Base-by-base conservation (phyloP, 495 filamentous ascomycete species). In the Stereocaulon alpinum region DNA sequence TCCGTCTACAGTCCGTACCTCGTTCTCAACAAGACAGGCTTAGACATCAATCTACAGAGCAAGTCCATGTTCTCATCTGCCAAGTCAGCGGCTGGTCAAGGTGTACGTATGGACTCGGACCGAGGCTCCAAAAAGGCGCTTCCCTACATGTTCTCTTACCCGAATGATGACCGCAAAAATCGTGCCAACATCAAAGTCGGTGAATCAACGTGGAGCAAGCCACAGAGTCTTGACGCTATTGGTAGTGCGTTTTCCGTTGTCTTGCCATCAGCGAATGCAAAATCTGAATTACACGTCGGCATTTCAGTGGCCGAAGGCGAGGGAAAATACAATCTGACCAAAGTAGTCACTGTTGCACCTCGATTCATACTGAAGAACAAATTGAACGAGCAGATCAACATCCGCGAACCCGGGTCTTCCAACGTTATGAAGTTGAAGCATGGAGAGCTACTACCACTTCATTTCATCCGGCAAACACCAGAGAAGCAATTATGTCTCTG, bases 161-260 rank as follows among this genome's bases (percentile, higher is more conserved):
- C 80, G 17, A 86, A 76, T 15, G 87, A 96, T 63, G 93, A 97
- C 63, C 84, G 85, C 62, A 86, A 86, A 63, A 97, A 97, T 69
- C 86, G 93, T 47, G 91, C 88, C 17, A 77, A 91, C 22, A 68
- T 98, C 49, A 95, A 86, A 72, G 80, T 95, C 48, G 88, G 86
- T 32, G 87, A 95, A 42, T 96, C 93, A 6, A 78, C 81, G 27
- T 97, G 93, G 94, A 96, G 92, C 72, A 95, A 88, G 69, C 91
- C 94, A 3, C 92, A 96, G 70, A 95, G 88, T 79, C 93, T 98
- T 66, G 93, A 98, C 67, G 93, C 93, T n/a, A 92, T 98, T 59
- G 93, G 93, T 48, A 96, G 91, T 69, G 88, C 85, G 6, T 82
- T 86, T 30, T 89, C 95, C 62, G 86, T 94, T 17, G 80, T 89